Percentiles rank a stretch among this genome's conserved stretches.
Evolutionary conservation across 345 rosid species (phyloP).

Genomic region (Sisymbrium irio): DNA sequence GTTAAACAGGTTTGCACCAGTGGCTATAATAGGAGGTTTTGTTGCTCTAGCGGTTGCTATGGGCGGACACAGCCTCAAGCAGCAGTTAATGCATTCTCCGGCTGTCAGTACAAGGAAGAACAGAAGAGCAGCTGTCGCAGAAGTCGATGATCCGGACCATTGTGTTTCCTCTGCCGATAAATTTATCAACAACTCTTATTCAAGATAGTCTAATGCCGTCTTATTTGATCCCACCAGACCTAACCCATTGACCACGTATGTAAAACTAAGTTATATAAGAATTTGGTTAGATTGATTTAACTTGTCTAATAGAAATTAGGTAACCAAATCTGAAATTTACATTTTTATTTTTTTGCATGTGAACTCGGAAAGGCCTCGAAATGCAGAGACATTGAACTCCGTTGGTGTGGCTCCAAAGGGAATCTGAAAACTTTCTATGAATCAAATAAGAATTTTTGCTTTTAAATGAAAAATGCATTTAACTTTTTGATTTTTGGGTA

Average conservation of each 20-base stretch:
- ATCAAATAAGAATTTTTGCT: neutral
- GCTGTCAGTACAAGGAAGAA: constrained; percentile 43
- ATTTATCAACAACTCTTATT: constrained; percentile 47
- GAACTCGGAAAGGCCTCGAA: constrained; percentile 32
- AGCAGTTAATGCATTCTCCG: constrained; percentile 49
- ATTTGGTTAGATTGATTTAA: neutral
- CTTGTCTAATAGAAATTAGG: neutral
- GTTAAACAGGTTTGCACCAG: constrained; percentile 41
- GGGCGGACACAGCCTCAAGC: constrained; percentile 43
- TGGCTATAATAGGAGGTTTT: constrained; percentile 45
- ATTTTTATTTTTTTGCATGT: neutral
- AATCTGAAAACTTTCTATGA: constrained; percentile 18
- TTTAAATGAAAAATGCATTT: neutral
- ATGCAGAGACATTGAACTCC: constrained; percentile 42
- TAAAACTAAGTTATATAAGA: neutral
- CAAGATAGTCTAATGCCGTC: constrained; percentile 36
- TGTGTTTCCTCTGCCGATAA: constrained; percentile 33
- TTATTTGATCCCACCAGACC: constrained; percentile 35
- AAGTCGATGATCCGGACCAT: constrained; percentile 47
- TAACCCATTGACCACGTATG: constrained; percentile 40
- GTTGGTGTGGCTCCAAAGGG: constrained; percentile 43
- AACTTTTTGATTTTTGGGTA: neutral
- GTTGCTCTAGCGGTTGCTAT: constrained; percentile 33
- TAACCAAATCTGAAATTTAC: neutral
- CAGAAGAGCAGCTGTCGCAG: constrained; percentile 45